A percentile compares a stretch with the other conserved stretches of the same genome.
phyloP scores from a whole-genome alignment of 208 protist species.

The Trypanosoma cruzi region DNA sequence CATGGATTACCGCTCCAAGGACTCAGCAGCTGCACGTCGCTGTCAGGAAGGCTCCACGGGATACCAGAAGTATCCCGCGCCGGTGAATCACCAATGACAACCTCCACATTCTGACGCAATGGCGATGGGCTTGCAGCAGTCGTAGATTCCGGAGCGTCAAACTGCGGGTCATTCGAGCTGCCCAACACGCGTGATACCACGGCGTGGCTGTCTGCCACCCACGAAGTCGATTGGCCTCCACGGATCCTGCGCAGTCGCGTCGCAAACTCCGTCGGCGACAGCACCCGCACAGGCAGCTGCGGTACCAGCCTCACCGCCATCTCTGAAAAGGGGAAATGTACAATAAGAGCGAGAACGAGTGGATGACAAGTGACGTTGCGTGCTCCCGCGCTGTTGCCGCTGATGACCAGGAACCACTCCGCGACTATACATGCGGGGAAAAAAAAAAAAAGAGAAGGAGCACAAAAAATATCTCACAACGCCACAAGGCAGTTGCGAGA shows the following conservation, averaged over 20 bases:
- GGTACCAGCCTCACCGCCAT: constrained; percentile 1
- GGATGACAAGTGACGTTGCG: constrained; percentile 10
- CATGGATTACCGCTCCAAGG: neutral
- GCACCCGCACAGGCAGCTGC: neutral
- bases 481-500: too few relatives aligned
- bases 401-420: too few relatives aligned
- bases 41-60: neutral
- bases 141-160: neutral
- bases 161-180: neutral
- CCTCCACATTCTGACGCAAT: neutral
- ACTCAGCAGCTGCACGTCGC: neutral
- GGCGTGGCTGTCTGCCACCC: too few relatives aligned
- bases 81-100: neutral
- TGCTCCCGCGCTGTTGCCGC: neutral
- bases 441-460: too few relatives aligned
- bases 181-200: neutral
- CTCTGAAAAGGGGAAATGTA: neutral
- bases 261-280: neutral
- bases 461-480: too few relatives aligned
- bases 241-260: neutral
- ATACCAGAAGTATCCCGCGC: neutral
- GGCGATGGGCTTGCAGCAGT: neutral
- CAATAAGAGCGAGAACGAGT: neutral
- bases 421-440: too few relatives aligned
- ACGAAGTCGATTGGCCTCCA: too few relatives aligned